phyloP scores from a whole-genome alignment of 306 rosid genomes.

The Rosa lucieae region DNA sequence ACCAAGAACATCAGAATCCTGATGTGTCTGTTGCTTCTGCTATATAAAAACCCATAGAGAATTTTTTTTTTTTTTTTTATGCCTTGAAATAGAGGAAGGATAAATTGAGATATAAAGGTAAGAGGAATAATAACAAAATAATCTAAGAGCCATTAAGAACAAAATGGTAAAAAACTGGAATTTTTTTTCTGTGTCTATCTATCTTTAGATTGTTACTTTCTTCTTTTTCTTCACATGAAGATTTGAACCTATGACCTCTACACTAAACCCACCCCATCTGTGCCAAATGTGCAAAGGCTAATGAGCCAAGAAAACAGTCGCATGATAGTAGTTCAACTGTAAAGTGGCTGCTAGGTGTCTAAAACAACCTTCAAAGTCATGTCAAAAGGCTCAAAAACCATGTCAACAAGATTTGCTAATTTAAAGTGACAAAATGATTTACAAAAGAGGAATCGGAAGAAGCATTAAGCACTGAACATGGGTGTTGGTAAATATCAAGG shows the following conservation, averaged over 20 bases:
- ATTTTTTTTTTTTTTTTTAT: not conserved
- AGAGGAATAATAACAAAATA: not conserved
- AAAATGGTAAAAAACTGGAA: not conserved
- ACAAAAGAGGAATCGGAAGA: not conserved
- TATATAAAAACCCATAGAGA: not conserved
- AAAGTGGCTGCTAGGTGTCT: not conserved
- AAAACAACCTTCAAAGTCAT: not conserved
- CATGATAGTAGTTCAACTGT: not conserved
- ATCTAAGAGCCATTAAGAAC: not conserved
- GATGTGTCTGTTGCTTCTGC: not conserved
- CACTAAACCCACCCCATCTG: not conserved
- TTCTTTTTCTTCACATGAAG: not conserved
- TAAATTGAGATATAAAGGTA: not conserved
- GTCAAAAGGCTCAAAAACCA: not conserved
- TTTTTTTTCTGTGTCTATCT: not conserved
- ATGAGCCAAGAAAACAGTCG: not conserved
- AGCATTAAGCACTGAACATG: not conserved
- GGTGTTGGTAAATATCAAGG: slow-evolving; percentile 14
- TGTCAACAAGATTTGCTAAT: not conserved
- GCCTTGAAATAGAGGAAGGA: not conserved
- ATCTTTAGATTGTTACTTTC: not conserved
- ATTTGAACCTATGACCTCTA: not conserved
- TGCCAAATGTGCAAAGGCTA: not conserved
- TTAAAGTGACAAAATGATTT: not conserved
- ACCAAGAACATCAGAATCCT: not conserved